A percentile compares a stretch with the other conserved stretches of the same genome.
phyloP scores from a whole-genome alignment of 2,329 filamentous ascomycete species.

The Penicillium sp. region DNA sequence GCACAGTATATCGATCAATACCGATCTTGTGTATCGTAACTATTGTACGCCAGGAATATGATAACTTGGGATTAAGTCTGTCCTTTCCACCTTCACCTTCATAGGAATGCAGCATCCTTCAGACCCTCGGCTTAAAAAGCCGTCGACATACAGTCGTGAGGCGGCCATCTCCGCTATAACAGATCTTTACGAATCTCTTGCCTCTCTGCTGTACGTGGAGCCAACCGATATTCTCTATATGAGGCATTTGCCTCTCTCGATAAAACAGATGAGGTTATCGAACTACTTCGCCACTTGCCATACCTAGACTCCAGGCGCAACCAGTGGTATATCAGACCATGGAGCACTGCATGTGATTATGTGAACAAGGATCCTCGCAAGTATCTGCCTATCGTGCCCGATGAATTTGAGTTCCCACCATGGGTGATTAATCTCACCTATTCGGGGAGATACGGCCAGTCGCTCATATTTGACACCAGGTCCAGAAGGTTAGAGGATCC shows the following conservation, averaged over 20 bases:
- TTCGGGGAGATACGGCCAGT: neutral
- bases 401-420: neutral
- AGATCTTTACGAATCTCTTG: neutral
- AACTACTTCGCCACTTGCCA: slow-evolving; percentile 7
- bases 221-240: slow-evolving; percentile 2
- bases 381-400: neutral
- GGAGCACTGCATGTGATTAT: neutral
- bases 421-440: slow-evolving; percentile 1
- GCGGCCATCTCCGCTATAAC: neutral
- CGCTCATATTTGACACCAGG: neutral
- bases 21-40: no score
- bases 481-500: neutral
- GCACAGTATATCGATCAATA: no score
- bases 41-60: no score
- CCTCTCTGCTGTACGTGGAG: neutral
- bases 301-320: slow-evolving; percentile 4
- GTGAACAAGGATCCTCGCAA: neutral
- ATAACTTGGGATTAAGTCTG: no score
- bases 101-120: neutral
- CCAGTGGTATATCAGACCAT: neutral
- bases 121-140: neutral
- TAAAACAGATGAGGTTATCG: slow-evolving; percentile 6
- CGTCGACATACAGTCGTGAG: neutral
- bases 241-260: slow-evolving; percentile 1
- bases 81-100: no score